Evolutionary conservation across 345 rosid species (phyloP), one percentile per base, ranked within the genome.

Genomic region (Gossypium arboreum): DNA sequence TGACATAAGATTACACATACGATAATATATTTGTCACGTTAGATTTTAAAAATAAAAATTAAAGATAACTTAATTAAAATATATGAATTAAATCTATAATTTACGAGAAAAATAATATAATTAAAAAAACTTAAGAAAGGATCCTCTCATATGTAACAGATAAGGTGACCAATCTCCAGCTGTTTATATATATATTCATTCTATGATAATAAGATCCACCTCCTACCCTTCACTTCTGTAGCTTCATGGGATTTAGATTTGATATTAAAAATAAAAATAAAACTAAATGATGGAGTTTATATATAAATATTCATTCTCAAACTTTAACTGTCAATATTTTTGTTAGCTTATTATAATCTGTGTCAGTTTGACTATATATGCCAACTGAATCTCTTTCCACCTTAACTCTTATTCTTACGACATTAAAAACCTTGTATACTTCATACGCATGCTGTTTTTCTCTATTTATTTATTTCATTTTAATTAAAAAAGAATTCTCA

Each of bases 371-470:
- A 70, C 60, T 11, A 29, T 10, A 27, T 34, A 34, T 34, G 13
- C 41, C 2, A 27, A 45, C 27, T 50, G 24, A 22, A 56, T 17
- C 58, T 55, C 6, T 48, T 47, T 22, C 58, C 12, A 57, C 10
- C 27, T 20, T 44, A 54, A 54, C 20, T 25, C 13, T n/a, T 0
- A 22, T 13, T n/a, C 43, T 48, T 12, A 12, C 51, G n/a, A 18
- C n/a, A 25, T 15, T 18, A 47, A 68, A 51, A 50, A 50, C 44
- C 68, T 43, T 44, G 41, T 34, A 43, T 2, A 17, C 18, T n/a
- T 73, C 58, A 60, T 47, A 66, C 68, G 76, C 76, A 62, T 60
- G 76, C 76, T 73, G 25, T 6, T 57, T 57, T 20, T 55, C 7
- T 55, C 9, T 18, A 16, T 54, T 55, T 55, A 20, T 54, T 54